Evolutionary conservation across 1,284 basidiomycete species (phyloP), one percentile per base, ranked within the genome.

Genomic region (Leccinum subrobustum): DNA sequence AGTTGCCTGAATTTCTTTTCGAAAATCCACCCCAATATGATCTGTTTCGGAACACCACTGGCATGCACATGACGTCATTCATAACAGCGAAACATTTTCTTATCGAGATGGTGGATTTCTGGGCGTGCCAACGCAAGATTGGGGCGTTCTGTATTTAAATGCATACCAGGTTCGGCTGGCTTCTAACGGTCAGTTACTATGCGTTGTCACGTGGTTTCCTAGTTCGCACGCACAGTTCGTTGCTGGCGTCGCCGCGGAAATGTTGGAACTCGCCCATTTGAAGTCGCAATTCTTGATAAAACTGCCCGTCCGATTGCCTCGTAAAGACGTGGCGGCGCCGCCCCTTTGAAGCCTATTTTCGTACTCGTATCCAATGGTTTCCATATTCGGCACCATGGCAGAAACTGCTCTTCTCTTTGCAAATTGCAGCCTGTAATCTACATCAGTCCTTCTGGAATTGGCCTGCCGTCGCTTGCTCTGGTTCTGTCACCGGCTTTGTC

Each of bases 381-480:
- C 95, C 1, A 39, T 39, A 18, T 82, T 92, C 1, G 95, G 94
- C 7, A 91, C 94, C n/a, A 94, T 95, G 82, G 85, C 86, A 33
- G 93, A 97, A 76, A 96, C 95, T 68, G 94, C 95, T 5, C 84
- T 85, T 4, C 79, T 96, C 42, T 97, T 97, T 76, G 79, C 96
- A 96, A 35, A 35, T 35, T 35, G 33, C 12, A 33, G 2, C 73
- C 11, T 33, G 31, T 33, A 33, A 33, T 33, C 31, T 23, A 23
- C 23, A 23, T 23, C n/a, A n/a, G n/a, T 33, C 35, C 6, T 73
- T 72, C 83, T 0, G 86, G 94, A 69, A 79, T 93, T 7, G 0
- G 85, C 1, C 68, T 11, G 89, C 94, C 6, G 92, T 88, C 31
- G 92, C 86, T 2, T 89, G 88, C 25, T 91, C 93, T 4, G 94